phyloP scores from a whole-genome alignment of 768 basidiomycete species.

The Tulasnella sp. region DNA sequence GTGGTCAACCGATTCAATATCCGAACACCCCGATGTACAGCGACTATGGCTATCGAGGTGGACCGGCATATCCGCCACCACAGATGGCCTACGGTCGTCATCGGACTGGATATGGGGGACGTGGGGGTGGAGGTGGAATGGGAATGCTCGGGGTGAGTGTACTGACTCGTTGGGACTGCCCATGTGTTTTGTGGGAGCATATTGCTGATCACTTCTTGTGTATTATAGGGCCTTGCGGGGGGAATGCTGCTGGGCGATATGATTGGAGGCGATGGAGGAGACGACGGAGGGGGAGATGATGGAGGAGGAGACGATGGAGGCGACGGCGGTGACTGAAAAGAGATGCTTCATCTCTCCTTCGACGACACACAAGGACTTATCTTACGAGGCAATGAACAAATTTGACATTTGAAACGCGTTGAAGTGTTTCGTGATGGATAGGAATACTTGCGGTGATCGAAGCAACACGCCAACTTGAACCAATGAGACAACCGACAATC shows the following conservation, averaged over 20 bases:
- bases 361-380: too few species aligned
- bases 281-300: constrained; percentile 22
- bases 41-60: constrained; percentile 6
- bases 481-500: too few species aligned
- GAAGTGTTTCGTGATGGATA: too few species aligned
- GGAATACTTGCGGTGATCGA: too few species aligned
- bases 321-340: constrained; percentile 16
- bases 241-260: constrained; percentile 41
- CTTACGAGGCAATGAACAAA: too few species aligned
- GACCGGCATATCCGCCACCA: not conserved
- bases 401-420: too few species aligned
- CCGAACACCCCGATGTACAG: not conserved
- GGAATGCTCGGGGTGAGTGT: constrained; percentile 22
- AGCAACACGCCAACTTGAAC: too few species aligned
- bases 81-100: not conserved
- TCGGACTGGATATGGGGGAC: not conserved
- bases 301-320: constrained; percentile 22
- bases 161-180: constrained; percentile 29
- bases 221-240: constrained; percentile 33
- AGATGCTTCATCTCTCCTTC: too few species aligned
- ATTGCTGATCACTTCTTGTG: not conserved
- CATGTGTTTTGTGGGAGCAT: constrained; percentile 27
- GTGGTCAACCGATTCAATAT: not conserved
- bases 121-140: constrained; percentile 22
- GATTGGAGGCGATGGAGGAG: constrained; percentile 23